Percentiles rank a stretch among this genome's conserved stretches.
Evolutionary conservation across 1,284 basidiomycete species (phyloP).

Genomic region (Schizophyllum amplum): DNA sequence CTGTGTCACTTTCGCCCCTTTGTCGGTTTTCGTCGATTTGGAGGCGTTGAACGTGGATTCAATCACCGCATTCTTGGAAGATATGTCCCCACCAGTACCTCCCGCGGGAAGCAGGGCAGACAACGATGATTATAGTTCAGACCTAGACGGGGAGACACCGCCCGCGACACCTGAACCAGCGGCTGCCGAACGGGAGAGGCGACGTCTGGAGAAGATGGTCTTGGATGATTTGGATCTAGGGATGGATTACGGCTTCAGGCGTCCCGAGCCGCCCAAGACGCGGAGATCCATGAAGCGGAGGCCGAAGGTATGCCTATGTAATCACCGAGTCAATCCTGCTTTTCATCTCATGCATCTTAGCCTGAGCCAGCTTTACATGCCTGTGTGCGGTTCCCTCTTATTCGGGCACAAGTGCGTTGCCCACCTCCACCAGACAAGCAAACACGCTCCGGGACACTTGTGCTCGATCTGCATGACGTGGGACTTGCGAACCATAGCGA

Average conservation of each 20-base stretch:
- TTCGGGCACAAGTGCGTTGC: conserved; percentile 55
- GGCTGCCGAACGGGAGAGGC: conserved; percentile 26
- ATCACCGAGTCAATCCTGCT: neutral
- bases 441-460: conserved; percentile 55
- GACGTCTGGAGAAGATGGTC: conserved; percentile 39
- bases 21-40: conserved; percentile 75
- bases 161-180: conserved; percentile 21
- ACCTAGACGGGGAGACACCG: conserved; percentile 26
- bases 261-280: conserved; percentile 12
- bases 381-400: conserved; percentile 35
- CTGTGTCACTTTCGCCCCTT: conserved; percentile 40
- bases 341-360: neutral
- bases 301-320: neutral
- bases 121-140: neutral
- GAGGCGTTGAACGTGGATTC: conserved; percentile 32
- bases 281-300: neutral
- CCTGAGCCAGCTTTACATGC: conserved; percentile 10
- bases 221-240: conserved; percentile 48
- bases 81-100: conserved; percentile 10
- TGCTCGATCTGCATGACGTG: conserved; percentile 59
- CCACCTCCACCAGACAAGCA: conserved; percentile 33
- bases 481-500: conserved; percentile 27
- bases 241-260: conserved; percentile 30
- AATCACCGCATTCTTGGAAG: conserved; percentile 32
- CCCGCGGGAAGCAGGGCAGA: neutral